Evolutionary conservation across 129 eudicot genomes (phyloP).

Genomic region (Helichrysum umbraculigerum): DNA sequence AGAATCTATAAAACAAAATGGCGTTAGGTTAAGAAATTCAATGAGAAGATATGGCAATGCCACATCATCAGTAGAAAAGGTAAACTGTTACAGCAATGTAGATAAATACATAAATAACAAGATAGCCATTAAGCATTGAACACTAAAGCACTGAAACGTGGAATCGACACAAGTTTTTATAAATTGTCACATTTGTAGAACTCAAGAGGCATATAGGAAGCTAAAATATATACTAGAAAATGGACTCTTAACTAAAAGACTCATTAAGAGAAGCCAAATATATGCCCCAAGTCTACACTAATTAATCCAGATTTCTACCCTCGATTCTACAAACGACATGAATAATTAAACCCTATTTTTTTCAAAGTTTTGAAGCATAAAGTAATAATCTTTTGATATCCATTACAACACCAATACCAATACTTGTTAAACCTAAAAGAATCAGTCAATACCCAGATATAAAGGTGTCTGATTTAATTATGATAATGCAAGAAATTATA

Average conservation of each 20-base stretch:
- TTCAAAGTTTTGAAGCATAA: neutral
- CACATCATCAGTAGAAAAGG: neutral
- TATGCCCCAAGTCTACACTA: neutral
- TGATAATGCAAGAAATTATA: no score
- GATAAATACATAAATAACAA: no score
- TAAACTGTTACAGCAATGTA: neutral
- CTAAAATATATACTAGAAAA: neutral
- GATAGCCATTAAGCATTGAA: no score
- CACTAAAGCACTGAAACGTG: no score
- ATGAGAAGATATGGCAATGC: neutral
- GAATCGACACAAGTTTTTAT: no score
- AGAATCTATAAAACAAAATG: conserved; percentile 53
- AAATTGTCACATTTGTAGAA: neutral
- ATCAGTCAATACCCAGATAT: neutral
- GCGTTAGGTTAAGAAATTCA: conserved; percentile 7
- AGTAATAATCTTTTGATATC: neutral
- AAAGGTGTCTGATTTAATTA: no score
- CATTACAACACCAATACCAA: neutral
- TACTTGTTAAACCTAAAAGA: conserved; percentile 7
- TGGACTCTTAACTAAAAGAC: neutral
- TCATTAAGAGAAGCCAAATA: neutral
- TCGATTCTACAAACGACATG: no score
- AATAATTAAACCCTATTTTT: neutral
- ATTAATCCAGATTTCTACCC: neutral
- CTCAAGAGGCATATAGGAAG: neutral